A percentile compares a stretch with the other conserved stretches of the same genome.
Evolutionary conservation across 768 basidiomycete genomes (phyloP).

Genomic region (Xerocomellus dryophilus): DNA sequence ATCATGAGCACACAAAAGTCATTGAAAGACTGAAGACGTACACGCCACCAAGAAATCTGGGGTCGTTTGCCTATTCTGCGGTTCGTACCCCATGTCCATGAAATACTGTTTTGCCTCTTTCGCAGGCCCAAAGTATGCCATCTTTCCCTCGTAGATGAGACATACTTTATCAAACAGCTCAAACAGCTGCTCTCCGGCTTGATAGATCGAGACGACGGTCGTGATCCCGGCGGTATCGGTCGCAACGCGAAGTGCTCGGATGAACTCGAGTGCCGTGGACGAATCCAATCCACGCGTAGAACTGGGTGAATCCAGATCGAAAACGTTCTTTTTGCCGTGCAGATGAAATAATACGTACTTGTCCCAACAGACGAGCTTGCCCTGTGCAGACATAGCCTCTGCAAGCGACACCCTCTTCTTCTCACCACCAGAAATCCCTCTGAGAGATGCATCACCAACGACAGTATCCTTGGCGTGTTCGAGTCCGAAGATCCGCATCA

Average conservation of each 20-base stretch:
- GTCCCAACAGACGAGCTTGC: slow-evolving; percentile 71
- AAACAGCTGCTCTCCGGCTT: slow-evolving; percentile 70
- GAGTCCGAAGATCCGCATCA: slow-evolving; percentile 73
- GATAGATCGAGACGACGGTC: slow-evolving; percentile 82
- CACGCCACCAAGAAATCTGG: slow-evolving; percentile 56
- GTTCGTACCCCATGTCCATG: slow-evolving; percentile 39
- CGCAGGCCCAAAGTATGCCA: slow-evolving; percentile 6
- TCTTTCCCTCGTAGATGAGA: slow-evolving; percentile 7
- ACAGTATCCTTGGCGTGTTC: slow-evolving; percentile 66
- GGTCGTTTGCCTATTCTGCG: slow-evolving; percentile 54
- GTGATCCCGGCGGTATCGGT: slow-evolving; percentile 53
- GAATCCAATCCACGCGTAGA: slow-evolving; percentile 65
- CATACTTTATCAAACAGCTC: slow-evolving; percentile 54
- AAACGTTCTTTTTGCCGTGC: neutral
- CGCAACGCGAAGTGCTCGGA: slow-evolving; percentile 58
- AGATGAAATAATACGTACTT: slow-evolving; percentile 44
- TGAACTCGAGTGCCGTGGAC: slow-evolving; percentile 71
- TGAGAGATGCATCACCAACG: slow-evolving; percentile 73
- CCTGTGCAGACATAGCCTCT: slow-evolving; percentile 63
- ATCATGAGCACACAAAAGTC: neutral
- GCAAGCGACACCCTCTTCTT: slow-evolving; percentile 81
- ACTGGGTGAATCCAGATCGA: slow-evolving; percentile 36
- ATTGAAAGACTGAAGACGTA: slow-evolving; percentile 8
- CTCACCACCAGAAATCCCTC: slow-evolving; percentile 73
- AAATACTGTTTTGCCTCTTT: slow-evolving; percentile 3